These are phyloP conservation scores for Aphanomyces stellatus DNA, from an alignment of 352 stramenopile species.

Conservation along the genomic window DNA sequence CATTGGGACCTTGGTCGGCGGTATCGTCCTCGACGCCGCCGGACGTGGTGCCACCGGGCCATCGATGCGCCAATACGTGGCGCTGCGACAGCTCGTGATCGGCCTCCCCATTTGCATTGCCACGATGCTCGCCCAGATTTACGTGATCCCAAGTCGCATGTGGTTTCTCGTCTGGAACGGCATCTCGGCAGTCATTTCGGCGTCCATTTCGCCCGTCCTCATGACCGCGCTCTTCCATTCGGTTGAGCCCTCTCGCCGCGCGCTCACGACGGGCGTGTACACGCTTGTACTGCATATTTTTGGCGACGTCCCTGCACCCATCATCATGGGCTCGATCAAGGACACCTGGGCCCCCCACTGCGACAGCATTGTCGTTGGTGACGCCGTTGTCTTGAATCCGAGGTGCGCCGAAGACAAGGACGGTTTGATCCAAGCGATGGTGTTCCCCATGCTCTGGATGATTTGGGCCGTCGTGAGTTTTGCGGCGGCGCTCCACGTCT, in stretches of 20 bases:
- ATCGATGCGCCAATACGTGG: slow-evolving; percentile 38
- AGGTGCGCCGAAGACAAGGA: slow-evolving; percentile 46
- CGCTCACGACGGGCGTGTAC: slow-evolving; percentile 87
- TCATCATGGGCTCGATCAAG: slow-evolving; percentile 90
- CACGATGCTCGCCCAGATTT: slow-evolving; percentile 55
- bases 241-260: slow-evolving; percentile 79
- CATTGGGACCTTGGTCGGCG: slow-evolving; percentile 82
- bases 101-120: slow-evolving; percentile 47
- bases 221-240: too few relatives aligned
- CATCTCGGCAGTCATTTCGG: slow-evolving; percentile 67
- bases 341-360: slow-evolving; percentile 88
- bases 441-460: slow-evolving; percentile 71
- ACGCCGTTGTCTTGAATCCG: slow-evolving; percentile 49
- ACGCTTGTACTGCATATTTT: slow-evolving; percentile 88
- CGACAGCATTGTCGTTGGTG: slow-evolving; percentile 55
- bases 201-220: slow-evolving; percentile 83
- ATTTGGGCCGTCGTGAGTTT: slow-evolving; percentile 54
- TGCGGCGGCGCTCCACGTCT: slow-evolving; percentile 25
- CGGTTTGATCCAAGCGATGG: slow-evolving; percentile 55
- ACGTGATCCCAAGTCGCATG: slow-evolving; percentile 35
- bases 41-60: too few relatives aligned
- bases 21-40: slow-evolving; percentile 57
- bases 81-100: slow-evolving; percentile 57
- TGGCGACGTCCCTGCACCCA: slow-evolving; percentile 91
- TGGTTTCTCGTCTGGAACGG: slow-evolving; percentile 67